Base-by-base conservation (phyloP, 1,139 yeast genomes). In the Candida pseudocylindracea region DNA sequence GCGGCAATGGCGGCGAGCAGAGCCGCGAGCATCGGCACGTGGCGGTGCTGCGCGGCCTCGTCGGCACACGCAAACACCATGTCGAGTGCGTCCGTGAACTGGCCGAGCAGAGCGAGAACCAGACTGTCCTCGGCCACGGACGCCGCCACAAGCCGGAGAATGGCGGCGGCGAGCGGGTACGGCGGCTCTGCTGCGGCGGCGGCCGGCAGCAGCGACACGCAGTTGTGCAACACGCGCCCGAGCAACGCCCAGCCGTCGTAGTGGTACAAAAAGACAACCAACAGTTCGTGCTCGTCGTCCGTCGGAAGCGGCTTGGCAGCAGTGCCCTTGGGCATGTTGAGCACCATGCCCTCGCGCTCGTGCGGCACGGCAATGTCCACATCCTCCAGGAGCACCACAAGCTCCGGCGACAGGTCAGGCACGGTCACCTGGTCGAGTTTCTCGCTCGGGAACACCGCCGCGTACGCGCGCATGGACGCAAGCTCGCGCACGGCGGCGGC, bases 221-320 rank as follows among this genome's bases (percentile, higher is more conserved):
- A 48, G 40, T 73, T 75, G 41, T 76, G 85, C 26, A 85, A 49
- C 0, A 79, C 54, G 41, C 93, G 63, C 1, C 95, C 95, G 28
- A 85, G 43, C 30, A 78, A 55, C 0, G 91, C 67, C 93, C 95
- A 81, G 1, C 95, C 96, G 45, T 72, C 78, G 45, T 72, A 81
- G 6, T 64, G 61, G 46, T 75, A 68, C 30, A 74, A 54, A 54
- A 88, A 83, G 26, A 81, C 63, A 1, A 76, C 75, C 30, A 79
- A 59, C 6, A 71, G 61, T 28, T 55, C 59, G 27, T 54, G 53
- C 3, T 51, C 49, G 11, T 45, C 45, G 2, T 57, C 44, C 2
- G 67, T 50, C 1, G 79, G 69, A 27, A 80, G 20, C 20, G 20
- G 20, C 20, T 15, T 15, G 20, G 20, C 20, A 15, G 6, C 4